Conservation (phyloP, 768 basidiomycete species). For the Tricholoma matsutake region DNA sequence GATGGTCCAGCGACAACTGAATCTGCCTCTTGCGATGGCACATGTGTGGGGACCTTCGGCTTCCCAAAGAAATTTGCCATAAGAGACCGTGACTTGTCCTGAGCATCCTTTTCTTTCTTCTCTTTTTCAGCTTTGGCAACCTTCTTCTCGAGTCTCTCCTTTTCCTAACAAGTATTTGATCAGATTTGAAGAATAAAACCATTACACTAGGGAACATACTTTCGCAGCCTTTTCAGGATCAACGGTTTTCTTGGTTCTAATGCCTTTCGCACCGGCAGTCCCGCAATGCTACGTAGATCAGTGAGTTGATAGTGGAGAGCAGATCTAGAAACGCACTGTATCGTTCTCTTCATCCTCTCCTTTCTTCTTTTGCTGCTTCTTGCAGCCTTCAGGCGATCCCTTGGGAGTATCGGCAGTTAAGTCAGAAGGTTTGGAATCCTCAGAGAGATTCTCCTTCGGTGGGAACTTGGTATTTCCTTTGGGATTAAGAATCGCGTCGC, state of each 20-base stretch:
- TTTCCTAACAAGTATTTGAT: slow-evolving; percentile 47
- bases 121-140: slow-evolving; percentile 68
- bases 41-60: slow-evolving; percentile 32
- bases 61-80: slow-evolving; percentile 82
- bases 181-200: neutral
- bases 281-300: slow-evolving; percentile 3
- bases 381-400: slow-evolving; percentile 22
- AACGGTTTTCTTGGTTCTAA: slow-evolving; percentile 46
- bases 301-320: neutral
- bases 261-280: slow-evolving; percentile 17
- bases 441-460: slow-evolving; percentile 28
- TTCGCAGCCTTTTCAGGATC: slow-evolving; percentile 61
- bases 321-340: slow-evolving; percentile 26
- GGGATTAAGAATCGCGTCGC: slow-evolving; percentile 52
- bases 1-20: slow-evolving; percentile 36
- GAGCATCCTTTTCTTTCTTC: slow-evolving; percentile 66
- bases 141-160: slow-evolving; percentile 65
- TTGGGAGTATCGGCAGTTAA: slow-evolving; percentile 23
- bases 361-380: slow-evolving; percentile 33
- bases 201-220: slow-evolving; percentile 30
- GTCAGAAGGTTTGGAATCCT: slow-evolving; percentile 19
- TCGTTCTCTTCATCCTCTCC: slow-evolving; percentile 42
- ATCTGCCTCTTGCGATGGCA: slow-evolving; percentile 21
- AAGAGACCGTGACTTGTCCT: slow-evolving; percentile 68
- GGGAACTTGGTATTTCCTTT: slow-evolving; percentile 37